Evolutionary conservation across 78 protist species (phyloP), one percentile per base, ranked within the genome.

Genomic region (Pelomyxa schiedti): DNA sequence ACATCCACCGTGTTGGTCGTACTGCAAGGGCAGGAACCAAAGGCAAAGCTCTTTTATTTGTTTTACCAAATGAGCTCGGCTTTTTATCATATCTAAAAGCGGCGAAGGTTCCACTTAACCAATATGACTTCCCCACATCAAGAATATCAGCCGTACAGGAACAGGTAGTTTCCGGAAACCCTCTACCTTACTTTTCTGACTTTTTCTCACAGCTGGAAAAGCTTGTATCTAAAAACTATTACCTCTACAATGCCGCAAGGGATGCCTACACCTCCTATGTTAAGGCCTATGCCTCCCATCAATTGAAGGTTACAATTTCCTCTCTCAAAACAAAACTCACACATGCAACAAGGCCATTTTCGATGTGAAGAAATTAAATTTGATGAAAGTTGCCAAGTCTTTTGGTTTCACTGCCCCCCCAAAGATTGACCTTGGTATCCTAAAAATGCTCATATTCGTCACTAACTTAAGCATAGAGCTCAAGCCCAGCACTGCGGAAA

Each of bases 1-100:
- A 95, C 85, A 92, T 97, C 80, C 98, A 92, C 78, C 76, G 97
- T 3, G 98, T 96, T 22, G 99, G 99, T 24, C 90, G 99, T 24
- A 96, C 99, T 4, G 99, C 99, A 0, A 92, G 99, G 47, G 95
- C 87, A 16, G 90, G 87, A 9, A 41, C 70, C 29, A 29, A 68
- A 24, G 99, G 99, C 8, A 53, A 88, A 22, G 99, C 99, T 1
- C 84, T 97, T n/a, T 80, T 97, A 29, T 93, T 96, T 81, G 80
- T 97, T 24, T 78, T 97, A 26, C 98, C 98, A n/a, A 42, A 76
- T 42, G 99, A 97, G 71, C 74, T 92, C 22, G 91, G 82, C 30
- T 98, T 98, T 90, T 92, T 96, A 52, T 85, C 89, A 47, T 95
- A 88, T 77, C 77, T 95, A 43, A 69, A 79, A 42, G 74, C 88